phyloP scores from a whole-genome alignment of 768 basidiomycete species.

The Auricularia sp. region DNA sequence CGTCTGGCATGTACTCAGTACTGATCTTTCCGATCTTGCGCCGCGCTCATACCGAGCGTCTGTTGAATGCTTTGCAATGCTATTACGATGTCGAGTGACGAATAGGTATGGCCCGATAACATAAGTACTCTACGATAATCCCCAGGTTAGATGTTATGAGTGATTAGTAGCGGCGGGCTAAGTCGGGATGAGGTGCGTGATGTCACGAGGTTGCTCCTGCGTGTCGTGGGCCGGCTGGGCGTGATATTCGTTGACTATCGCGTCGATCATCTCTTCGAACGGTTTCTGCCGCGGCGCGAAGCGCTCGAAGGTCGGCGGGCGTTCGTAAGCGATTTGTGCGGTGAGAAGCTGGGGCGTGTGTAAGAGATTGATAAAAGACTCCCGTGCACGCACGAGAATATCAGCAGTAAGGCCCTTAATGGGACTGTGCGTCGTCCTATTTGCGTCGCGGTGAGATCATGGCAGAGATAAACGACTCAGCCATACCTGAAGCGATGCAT shows the following conservation, averaged over 20 bases:
- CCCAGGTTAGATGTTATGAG: too few species aligned
- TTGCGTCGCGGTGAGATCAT: background rate
- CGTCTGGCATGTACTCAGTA: too few species aligned
- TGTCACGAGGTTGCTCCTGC: too few species aligned
- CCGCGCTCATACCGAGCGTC: too few species aligned
- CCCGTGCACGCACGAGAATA: slow-evolving; percentile 47
- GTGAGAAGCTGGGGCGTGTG: slow-evolving; percentile 43
- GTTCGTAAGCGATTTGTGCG: slow-evolving; percentile 56
- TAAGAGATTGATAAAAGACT: background rate
- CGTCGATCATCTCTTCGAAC: slow-evolving; percentile 12
- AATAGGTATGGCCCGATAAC: too few species aligned
- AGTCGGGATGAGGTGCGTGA: too few species aligned
- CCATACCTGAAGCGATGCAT: slow-evolving; percentile 61
- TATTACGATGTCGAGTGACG: too few species aligned
- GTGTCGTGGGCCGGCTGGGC: background rate
- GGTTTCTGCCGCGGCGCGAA: slow-evolving; percentile 44
- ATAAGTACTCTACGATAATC: too few species aligned
- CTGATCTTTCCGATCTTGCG: too few species aligned
- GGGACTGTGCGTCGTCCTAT: slow-evolving; percentile 57
- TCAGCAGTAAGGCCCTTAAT: slow-evolving; percentile 79
- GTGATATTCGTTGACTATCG: background rate
- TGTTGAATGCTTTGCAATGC: too few species aligned
- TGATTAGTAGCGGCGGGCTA: too few species aligned
- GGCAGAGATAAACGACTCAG: background rate
- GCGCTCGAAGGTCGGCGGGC: slow-evolving; percentile 39